A percentile compares a stretch with the other conserved stretches of the same genome.
phyloP scores from a whole-genome alignment of 192 early-diverging fungal genomes.

The Entomortierella chlamydospora region DNA sequence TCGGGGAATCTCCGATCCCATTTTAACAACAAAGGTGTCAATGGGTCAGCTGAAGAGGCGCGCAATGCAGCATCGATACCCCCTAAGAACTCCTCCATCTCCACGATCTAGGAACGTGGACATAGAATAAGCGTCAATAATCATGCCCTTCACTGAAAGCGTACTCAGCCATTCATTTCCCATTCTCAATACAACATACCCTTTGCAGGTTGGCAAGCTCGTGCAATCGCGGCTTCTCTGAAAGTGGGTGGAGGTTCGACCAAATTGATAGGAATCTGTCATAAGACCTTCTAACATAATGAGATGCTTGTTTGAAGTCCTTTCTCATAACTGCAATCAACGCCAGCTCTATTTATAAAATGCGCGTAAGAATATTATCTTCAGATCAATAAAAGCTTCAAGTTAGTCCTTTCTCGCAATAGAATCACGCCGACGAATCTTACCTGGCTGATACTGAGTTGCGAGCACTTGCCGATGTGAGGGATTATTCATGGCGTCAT shows the following conservation, averaged over 20 bases:
- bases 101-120: constrained; percentile 54
- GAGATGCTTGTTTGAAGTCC: constrained; percentile 57
- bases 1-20: constrained; percentile 60
- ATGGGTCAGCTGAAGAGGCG: constrained; percentile 1
- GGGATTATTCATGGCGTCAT: constrained; percentile 46
- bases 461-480: constrained; percentile 28
- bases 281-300: constrained; percentile 59
- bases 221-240: constrained; percentile 52
- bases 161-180: no score
- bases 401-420: no score
- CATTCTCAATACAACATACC: constrained; percentile 20
- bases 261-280: constrained; percentile 58
- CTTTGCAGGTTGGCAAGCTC: constrained; percentile 57
- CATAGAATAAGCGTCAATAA: background rate
- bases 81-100: constrained; percentile 66
- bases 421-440: no score
- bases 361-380: no score
- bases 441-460: constrained; percentile 55
- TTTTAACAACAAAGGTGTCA: constrained; percentile 38
- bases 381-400: no score
- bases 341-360: constrained; percentile 53
- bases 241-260: constrained; percentile 62
- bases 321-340: constrained; percentile 49
- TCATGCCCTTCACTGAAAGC: background rate
- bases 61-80: constrained; percentile 28